phyloP scores from a whole-genome alignment of 129 eudicot genomes.

The Deinandra increscens region DNA sequence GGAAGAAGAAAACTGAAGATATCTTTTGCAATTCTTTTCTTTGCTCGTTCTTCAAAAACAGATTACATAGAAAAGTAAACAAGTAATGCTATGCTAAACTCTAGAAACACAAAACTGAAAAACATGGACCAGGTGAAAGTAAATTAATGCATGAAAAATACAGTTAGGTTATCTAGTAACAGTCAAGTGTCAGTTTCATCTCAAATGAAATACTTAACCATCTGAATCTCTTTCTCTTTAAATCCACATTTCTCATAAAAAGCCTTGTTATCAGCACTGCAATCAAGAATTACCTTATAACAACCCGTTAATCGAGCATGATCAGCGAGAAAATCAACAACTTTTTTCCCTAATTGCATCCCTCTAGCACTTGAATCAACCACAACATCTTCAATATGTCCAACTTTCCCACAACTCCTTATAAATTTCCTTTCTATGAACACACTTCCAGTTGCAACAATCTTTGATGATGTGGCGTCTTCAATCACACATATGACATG shows the following conservation, averaged over 20 bases:
- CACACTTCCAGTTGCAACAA: conserved; percentile 76
- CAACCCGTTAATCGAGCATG: conserved; percentile 73
- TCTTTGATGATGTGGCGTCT: conserved; percentile 44
- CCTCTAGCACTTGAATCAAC: conserved; percentile 74
- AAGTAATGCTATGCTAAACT: too few species aligned
- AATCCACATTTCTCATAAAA: conserved; percentile 89
- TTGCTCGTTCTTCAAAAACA: too few species aligned
- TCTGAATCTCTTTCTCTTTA: conserved; percentile 61
- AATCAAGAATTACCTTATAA: conserved; percentile 89
- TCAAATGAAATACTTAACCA: conserved; percentile 70
- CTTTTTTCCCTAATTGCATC: conserved; percentile 71
- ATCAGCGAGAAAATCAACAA: conserved; percentile 50
- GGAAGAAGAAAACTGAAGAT: too few species aligned
- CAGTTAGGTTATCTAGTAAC: too few species aligned
- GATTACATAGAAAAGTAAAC: too few species aligned
- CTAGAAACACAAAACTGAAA: too few species aligned
- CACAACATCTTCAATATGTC: conserved; percentile 87
- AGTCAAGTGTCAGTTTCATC: neutral
- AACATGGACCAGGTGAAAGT: too few species aligned
- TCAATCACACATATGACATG: conserved; percentile 74
- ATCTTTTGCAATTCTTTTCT: too few species aligned
- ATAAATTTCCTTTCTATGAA: conserved; percentile 74
- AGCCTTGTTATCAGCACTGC: conserved; percentile 50
- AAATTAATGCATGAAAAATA: too few species aligned
- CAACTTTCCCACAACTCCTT: conserved; percentile 74